Conservation (phyloP, 78 protist species). For the Acrasis kona region DNA sequence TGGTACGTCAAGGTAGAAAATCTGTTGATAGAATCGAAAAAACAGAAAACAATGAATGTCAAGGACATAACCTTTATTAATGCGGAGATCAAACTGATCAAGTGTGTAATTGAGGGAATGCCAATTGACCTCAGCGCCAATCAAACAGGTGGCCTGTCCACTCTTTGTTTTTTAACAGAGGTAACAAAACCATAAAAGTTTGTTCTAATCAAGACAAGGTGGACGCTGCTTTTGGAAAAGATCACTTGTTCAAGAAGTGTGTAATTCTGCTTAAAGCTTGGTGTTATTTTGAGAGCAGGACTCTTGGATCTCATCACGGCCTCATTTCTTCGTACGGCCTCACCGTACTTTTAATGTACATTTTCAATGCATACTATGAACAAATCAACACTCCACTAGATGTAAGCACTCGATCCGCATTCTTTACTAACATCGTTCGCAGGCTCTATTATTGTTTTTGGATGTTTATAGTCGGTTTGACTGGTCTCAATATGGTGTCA, state of each 20-base stretch:
- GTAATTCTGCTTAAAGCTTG: constrained; percentile 28
- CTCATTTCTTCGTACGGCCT: constrained; percentile 17
- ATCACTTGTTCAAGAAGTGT: constrained; percentile 29
- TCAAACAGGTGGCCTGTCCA: constrained; percentile 26
- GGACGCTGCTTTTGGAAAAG: constrained; percentile 1
- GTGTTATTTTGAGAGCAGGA: constrained; percentile 20
- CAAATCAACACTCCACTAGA: too few species aligned
- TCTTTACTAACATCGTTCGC: too few species aligned
- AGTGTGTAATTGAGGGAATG: constrained; percentile 11
- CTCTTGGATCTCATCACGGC: constrained; percentile 20
- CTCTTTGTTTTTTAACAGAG: constrained; percentile 13
- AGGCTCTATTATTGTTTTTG: too few species aligned
- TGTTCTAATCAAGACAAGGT: too few species aligned
- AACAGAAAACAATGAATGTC: constrained; percentile 1
- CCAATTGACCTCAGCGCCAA: constrained; percentile 29
- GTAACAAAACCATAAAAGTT: too few species aligned
- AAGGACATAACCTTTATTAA: not conserved
- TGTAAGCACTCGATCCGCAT: too few species aligned
- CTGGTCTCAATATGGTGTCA: too few species aligned
- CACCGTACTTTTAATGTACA: constrained; percentile 8
- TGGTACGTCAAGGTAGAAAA: too few species aligned
- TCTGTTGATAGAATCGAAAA: constrained; percentile 10
- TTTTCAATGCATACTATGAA: too few species aligned
- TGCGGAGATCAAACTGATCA: constrained; percentile 31
- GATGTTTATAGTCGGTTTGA: too few species aligned